Conservation (phyloP, 2,329 filamentous ascomycete genomes). For the Aspergillus sp. region DNA sequence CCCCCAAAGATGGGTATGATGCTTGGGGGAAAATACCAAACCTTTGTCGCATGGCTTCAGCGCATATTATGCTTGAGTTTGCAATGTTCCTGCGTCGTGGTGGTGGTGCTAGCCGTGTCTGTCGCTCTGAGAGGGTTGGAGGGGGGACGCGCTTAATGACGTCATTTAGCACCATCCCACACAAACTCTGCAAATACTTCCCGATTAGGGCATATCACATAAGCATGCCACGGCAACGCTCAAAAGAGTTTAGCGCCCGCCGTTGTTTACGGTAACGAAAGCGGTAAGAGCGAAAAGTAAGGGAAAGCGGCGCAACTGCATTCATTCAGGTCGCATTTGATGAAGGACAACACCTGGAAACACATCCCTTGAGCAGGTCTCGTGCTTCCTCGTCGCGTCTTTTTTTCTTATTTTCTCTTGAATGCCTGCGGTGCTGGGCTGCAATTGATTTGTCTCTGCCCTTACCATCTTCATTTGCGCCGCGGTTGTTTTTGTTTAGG, state of each 20-base stretch:
- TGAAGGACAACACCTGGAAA: slow-evolving; percentile 3
- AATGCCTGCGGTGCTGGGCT: slow-evolving; percentile 3
- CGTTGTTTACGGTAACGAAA: slow-evolving; percentile 13
- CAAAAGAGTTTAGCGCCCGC: slow-evolving; percentile 1
- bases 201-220: slow-evolving; percentile 7
- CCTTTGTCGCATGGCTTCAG: neutral
- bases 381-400: slow-evolving; percentile 6
- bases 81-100: neutral
- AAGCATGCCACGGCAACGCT: slow-evolving; percentile 10
- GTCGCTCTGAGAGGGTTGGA: slow-evolving; percentile 2
- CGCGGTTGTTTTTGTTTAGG: slow-evolving; percentile 19
- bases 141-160: slow-evolving; percentile 24
- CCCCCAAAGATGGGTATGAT: neutral
- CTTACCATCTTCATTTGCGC: slow-evolving; percentile 8
- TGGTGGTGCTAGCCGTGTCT: neutral
- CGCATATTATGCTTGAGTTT: neutral
- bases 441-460: slow-evolving; percentile 3
- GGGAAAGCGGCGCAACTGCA: slow-evolving; percentile 5
- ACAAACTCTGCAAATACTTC: slow-evolving; percentile 13
- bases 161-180: slow-evolving; percentile 10
- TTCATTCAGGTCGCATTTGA: neutral
- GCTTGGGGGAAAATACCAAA: neutral
- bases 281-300: slow-evolving; percentile 10
- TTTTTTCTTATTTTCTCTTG: slow-evolving; percentile 5
- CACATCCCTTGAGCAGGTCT: slow-evolving; percentile 1